phyloP scores from a whole-genome alignment of 106 monocot species.

The Triglochin maritima region DNA sequence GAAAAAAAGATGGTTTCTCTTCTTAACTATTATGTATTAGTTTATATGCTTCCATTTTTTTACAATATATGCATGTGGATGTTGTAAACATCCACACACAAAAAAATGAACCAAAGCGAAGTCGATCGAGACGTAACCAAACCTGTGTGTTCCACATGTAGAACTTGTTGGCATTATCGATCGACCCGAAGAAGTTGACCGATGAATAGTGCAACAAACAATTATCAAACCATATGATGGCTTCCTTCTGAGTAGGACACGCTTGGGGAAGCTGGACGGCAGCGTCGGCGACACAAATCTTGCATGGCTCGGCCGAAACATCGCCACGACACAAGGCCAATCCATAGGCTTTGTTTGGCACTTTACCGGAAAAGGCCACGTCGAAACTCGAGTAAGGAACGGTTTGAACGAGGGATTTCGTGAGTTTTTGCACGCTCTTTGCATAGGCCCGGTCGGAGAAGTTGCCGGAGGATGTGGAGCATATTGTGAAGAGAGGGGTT shows the following conservation, averaged over 20 bases:
- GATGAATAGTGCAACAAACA: slow-evolving; percentile 31
- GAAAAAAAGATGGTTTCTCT: too few relatives aligned
- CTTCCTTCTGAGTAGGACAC: slow-evolving; percentile 16
- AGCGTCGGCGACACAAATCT: slow-evolving; percentile 19
- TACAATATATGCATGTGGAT: too few relatives aligned
- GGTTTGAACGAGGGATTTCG: not conserved
- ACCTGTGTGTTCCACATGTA: slow-evolving; percentile 1
- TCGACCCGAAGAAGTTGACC: slow-evolving; percentile 7
- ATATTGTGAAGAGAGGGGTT: not conserved
- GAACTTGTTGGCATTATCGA: not conserved
- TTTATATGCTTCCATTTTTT: too few relatives aligned
- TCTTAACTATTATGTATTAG: too few relatives aligned
- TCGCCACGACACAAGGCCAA: slow-evolving; percentile 40
- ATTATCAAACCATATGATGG: slow-evolving; percentile 21
- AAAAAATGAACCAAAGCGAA: too few relatives aligned
- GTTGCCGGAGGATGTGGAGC: not conserved
- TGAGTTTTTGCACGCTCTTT: not conserved
- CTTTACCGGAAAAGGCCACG: not conserved
- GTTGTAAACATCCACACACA: too few relatives aligned
- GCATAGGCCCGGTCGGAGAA: slow-evolving; percentile 1
- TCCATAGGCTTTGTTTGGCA: slow-evolving; percentile 7
- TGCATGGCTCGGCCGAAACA: slow-evolving; percentile 7
- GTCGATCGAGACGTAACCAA: too few relatives aligned
- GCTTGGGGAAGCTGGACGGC: not conserved
- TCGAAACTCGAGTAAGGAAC: not conserved